Evolutionary conservation across 2,329 filamentous ascomycete genomes (phyloP), one percentile per base, ranked within the genome.

Genomic region (Fusarium sp.): DNA sequence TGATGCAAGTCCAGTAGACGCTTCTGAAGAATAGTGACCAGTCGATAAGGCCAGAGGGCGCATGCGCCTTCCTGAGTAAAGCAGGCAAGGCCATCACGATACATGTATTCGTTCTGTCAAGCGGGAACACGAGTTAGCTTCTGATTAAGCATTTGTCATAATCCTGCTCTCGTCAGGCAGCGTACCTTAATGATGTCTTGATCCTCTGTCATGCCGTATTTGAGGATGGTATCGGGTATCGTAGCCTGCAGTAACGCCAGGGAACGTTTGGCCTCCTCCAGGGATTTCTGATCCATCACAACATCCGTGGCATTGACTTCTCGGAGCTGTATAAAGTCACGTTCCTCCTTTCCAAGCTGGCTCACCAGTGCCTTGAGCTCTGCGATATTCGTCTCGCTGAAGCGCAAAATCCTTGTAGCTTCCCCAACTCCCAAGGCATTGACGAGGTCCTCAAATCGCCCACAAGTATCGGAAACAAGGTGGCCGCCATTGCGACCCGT

Each of bases 1-100:
- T 76, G 65, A 9, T 82, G 81, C 5, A 20, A 76, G 67, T 29
- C 62, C 66, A 57, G 84, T 65, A n/a, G 87, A 78, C 25, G 80
- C 75, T 57, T 77, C 78, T 84, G 85, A 27, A 87, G 70, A 2
- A 79, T 77, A 11, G 83, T 84, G 1, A 88, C 81, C 9, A 89
- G 80, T 11, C 84, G 79, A 68, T 87, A 88, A 0, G 87, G 85
- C 83, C 84, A 88, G 5, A 88, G 77, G 10, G 85, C 85, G 5
- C 84, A 86, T 3, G 85, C 84, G 1, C 71, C 65, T 54, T 84
- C 84, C 1, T 79, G 79, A n/a, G 86, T 76, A 9, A 82, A 84
- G 0, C 84, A 82, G 5, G 36, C 66, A 5, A 69, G 31, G 11
- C 56, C 71, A 56, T 63, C 42, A 59, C 67, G 74, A 33, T 60